phyloP scores from a whole-genome alignment of 768 basidiomycete species.

The Phaffia tasmanica region DNA sequence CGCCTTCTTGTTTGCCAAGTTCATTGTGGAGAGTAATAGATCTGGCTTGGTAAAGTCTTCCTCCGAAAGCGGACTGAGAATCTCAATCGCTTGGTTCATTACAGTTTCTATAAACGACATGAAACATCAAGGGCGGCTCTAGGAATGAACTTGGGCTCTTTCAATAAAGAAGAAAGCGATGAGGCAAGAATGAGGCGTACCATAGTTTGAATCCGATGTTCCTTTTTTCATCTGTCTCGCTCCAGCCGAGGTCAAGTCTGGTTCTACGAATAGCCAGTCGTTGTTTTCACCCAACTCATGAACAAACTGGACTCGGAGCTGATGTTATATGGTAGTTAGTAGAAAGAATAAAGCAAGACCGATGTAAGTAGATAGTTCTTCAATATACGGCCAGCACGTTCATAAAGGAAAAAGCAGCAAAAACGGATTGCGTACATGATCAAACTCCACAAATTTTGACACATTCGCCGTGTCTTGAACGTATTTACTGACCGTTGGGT shows the following conservation, averaged over 20 bases:
- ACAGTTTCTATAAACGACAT: conserved; percentile 31
- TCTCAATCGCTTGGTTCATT: conserved; percentile 25
- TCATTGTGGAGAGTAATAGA: conserved; percentile 3
- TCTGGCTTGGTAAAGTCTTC: not conserved
- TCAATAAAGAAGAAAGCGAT: not conserved
- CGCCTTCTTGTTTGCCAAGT: not conserved
- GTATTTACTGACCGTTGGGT: not conserved
- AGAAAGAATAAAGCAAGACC: not conserved
- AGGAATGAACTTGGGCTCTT: too few relatives aligned
- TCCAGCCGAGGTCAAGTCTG: not conserved
- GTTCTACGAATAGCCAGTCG: conserved; percentile 16
- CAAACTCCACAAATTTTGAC: not conserved
- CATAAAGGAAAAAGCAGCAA: not conserved
- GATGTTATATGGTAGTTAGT: not conserved
- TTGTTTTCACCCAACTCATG: not conserved
- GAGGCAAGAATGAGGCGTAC: conserved; percentile 6
- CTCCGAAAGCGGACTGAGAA: not conserved
- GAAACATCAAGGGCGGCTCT: not conserved
- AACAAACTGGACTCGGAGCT: not conserved
- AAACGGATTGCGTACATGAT: not conserved
- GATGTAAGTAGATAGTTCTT: not conserved
- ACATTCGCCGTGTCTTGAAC: not conserved
- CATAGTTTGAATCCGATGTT: conserved; percentile 12
- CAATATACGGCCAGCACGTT: conserved; percentile 13
- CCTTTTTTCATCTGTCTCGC: too few relatives aligned